phyloP scores from a whole-genome alignment of 192 early-diverging fungal genomes.

The Glomus cerebriforme region DNA sequence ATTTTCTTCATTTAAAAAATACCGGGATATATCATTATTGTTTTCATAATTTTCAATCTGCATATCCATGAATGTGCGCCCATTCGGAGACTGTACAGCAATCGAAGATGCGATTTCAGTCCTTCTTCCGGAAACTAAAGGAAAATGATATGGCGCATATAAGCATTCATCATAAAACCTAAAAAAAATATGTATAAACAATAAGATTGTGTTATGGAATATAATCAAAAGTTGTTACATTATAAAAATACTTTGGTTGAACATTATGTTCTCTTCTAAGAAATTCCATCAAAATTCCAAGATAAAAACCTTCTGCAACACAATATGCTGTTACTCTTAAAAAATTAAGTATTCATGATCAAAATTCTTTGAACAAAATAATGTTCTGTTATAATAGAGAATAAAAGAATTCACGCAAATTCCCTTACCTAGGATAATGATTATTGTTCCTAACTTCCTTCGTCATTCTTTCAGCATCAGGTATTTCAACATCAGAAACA shows the following conservation, averaged over 20 bases:
- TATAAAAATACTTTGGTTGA: constrained; percentile 36
- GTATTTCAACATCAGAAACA: constrained; percentile 16
- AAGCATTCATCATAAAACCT: constrained; percentile 56
- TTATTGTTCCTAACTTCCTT: constrained; percentile 53
- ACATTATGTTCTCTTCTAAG: constrained; percentile 53
- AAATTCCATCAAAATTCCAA: constrained; percentile 45
- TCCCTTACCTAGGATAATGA: constrained; percentile 44
- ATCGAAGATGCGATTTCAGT: constrained; percentile 37
- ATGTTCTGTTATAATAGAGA: not conserved
- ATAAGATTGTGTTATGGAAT: not conserved
- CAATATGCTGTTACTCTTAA: constrained; percentile 76
- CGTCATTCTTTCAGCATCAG: constrained; percentile 53
- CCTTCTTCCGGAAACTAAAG: constrained; percentile 45
- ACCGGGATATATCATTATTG: constrained; percentile 33
- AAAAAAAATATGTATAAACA: not conserved
- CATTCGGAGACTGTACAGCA: constrained; percentile 47
- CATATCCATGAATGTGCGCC: constrained; percentile 52
- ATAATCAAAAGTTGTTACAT: not conserved
- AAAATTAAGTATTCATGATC: not conserved
- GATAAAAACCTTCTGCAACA: constrained; percentile 65
- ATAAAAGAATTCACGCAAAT: constrained; percentile 5
- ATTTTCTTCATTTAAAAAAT: constrained; percentile 33
- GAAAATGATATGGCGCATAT: constrained; percentile 60
- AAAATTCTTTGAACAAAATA: not conserved
- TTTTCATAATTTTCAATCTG: constrained; percentile 51